These are phyloP conservation scores for Mycena haematopus DNA, from an alignment of 768 basidiomycete species.

Conservation along the genomic window DNA sequence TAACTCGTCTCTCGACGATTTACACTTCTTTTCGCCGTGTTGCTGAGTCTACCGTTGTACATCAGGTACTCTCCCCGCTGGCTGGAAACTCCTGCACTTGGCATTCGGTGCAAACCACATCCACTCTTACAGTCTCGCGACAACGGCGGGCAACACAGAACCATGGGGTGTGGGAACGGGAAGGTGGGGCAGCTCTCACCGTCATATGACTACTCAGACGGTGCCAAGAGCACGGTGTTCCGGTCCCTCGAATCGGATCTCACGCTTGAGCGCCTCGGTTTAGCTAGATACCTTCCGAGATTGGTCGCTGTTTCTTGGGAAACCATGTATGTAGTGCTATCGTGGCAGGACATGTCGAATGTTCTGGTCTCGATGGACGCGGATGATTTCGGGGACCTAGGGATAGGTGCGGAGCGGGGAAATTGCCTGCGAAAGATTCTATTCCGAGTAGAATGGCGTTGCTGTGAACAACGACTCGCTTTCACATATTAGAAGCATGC, in stretches of 20 bases:
- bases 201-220: conserved; percentile 30
- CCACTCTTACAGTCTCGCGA: conserved; percentile 54
- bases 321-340: conserved; percentile 76
- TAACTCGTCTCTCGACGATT: conserved; percentile 53
- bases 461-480: conserved; percentile 34
- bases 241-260: conserved; percentile 55
- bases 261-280: conserved; percentile 40
- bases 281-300: conserved; percentile 51
- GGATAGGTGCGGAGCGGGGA: conserved; percentile 47
- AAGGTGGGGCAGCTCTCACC: conserved; percentile 74
- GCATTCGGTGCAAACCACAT: conserved; percentile 84
- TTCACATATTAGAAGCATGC: no score
- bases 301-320: conserved; percentile 80
- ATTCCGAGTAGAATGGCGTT: conserved; percentile 31
- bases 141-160: conserved; percentile 36
- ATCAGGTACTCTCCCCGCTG: conserved; percentile 37
- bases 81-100: conserved; percentile 52
- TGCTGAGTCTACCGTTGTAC: conserved; percentile 39
- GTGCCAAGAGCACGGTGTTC: conserved; percentile 44
- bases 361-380: conserved; percentile 80
- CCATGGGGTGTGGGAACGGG: conserved; percentile 81
- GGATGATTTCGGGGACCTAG: conserved; percentile 86
- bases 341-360: conserved; percentile 48
- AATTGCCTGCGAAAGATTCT: conserved; percentile 25
- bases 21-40: conserved; percentile 48